Base-by-base conservation (phyloP, 768 basidiomycete species). In the Mycena leptocephala region DNA sequence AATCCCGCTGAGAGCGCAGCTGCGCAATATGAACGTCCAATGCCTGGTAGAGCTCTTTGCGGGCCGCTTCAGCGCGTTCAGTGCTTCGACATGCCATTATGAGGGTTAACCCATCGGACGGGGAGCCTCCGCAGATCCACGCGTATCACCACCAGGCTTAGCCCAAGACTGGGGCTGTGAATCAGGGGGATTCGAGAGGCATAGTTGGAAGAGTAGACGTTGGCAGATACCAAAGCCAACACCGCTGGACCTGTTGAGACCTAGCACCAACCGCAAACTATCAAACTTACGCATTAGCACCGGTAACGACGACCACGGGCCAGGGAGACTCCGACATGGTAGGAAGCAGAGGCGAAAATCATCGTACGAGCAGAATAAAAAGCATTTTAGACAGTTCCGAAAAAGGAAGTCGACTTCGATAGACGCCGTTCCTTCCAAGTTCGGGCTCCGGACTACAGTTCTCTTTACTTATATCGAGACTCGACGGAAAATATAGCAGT, bases 191-290 rank as follows among this genome's bases (percentile, higher is more conserved):
- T 81, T 81, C 18, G 82, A 80, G 51, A 87, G 86, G n/a, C 90
- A 90, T 22, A 96, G 86, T 79, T 96, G 93, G 78, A 88, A 84
- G 56, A 97, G 88, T 9, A 97, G 89, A 59, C 96, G 93, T 75
- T 93, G 91, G 85, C 95, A 96, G 55, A 95, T 93, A 16, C 95
- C 95, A 82, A 94, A 95, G 20, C 96, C 96, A 22, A 97, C 89
- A 70, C 96, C 96, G 46, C 96, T 97, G 81, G 77, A 61, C 46
- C 55, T 35, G 4, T 71, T 67, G 75, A 72, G 71, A 35, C 48
- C 46, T 67, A 39, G 35, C 43, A 26, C 26, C 7, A 35, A 70
- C 18, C 58, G 37, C 33, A 55, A 51, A 24, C 64, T n/a, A 20
- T 46, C 48, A n/a, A n/a, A 78, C 88, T 62, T 81, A 93, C 94